phyloP scores from a whole-genome alignment of 163 green algal genomes.

The Scenedesmus sp. region DNA sequence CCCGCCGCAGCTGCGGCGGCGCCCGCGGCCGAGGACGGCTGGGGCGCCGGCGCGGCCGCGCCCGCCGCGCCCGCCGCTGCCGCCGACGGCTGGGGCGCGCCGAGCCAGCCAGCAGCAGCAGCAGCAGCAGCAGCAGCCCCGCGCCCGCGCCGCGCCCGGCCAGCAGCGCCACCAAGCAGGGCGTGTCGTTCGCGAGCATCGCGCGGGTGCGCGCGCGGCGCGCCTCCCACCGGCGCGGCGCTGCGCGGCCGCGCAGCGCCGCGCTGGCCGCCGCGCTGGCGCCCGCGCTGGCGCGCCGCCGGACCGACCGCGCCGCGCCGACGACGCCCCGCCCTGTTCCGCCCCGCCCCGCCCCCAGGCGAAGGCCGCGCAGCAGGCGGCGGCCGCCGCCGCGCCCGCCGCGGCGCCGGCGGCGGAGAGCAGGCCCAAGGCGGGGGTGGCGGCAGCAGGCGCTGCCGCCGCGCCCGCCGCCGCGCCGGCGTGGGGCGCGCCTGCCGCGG shows the following conservation, averaged over 20 bases:
- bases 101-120: not conserved
- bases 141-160: too few relatives aligned
- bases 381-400: not conserved
- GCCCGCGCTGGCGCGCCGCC: too few relatives aligned
- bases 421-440: not conserved
- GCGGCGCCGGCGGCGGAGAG: not conserved
- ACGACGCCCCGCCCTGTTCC: too few relatives aligned
- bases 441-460: conserved; percentile 8
- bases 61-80: not conserved
- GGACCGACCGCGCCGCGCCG: too few relatives aligned
- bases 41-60: not conserved
- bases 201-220: conserved; percentile 22
- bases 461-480: not conserved
- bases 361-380: conserved; percentile 2
- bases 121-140: conserved; percentile 6
- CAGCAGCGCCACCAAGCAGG: conserved; percentile 25
- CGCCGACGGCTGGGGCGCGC: conserved; percentile 21
- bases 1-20: conserved; percentile 18
- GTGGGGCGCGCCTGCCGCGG: not conserved
- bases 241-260: too few relatives aligned
- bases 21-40: conserved; percentile 36
- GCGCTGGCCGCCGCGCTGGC: too few relatives aligned
- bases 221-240: too few relatives aligned
- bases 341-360: too few relatives aligned
- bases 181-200: conserved; percentile 30